Evolutionary conservation across 169 alveolate genomes (phyloP).

Genomic region (Eimeria sp.): DNA sequence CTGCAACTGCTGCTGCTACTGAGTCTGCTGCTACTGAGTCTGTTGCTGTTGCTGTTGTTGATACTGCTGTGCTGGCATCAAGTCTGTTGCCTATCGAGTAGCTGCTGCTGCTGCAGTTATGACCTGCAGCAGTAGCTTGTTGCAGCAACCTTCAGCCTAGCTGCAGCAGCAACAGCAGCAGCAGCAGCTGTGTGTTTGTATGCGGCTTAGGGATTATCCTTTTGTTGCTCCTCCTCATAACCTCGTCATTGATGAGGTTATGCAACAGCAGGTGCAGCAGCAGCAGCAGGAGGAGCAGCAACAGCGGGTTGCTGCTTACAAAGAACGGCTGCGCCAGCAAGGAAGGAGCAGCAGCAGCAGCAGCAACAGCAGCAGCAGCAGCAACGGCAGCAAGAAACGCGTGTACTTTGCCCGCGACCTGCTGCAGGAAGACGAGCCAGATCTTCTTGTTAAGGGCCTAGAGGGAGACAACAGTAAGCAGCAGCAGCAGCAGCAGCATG

Average conservation of each 20-base stretch:
- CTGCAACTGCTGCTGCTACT: background rate
- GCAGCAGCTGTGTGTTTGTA: background rate
- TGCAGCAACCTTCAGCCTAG: background rate
- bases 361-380: constrained; percentile 53
- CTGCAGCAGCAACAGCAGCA: constrained; percentile 22
- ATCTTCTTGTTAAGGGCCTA: background rate
- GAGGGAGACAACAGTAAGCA: constrained; percentile 51
- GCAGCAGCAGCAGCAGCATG: constrained; percentile 4
- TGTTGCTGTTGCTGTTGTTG: constrained; percentile 8
- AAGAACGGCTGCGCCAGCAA: background rate
- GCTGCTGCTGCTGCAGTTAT: background rate
- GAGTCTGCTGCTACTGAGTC: background rate
- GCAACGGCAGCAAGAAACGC: constrained; percentile 50
- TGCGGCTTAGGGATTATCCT: constrained; percentile 27
- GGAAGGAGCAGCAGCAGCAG: constrained; percentile 9
- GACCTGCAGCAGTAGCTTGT: constrained; percentile 8
- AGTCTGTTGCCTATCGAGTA: background rate
- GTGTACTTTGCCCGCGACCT: background rate
- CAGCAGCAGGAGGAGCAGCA: constrained; percentile 36
- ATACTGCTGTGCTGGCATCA: background rate
- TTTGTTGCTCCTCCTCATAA: constrained; percentile 29
- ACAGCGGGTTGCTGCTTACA: constrained; percentile 14
- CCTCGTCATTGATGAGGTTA: background rate
- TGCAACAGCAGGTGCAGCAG: constrained; percentile 23
- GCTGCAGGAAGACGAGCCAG: constrained; percentile 34